phyloP scores from a whole-genome alignment of 306 rosid genomes.

The Prunus armeniaca region DNA sequence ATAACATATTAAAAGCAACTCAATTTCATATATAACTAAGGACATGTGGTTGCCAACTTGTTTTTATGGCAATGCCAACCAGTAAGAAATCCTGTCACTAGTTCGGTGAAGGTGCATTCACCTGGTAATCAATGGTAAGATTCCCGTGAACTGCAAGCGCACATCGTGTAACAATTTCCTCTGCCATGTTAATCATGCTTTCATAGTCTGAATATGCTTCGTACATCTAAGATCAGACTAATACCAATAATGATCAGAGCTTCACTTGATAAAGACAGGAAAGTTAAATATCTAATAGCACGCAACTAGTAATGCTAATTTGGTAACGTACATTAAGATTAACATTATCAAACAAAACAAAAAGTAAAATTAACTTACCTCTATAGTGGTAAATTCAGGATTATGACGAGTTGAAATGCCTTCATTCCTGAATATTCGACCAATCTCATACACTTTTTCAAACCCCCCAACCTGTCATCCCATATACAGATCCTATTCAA shows the following conservation, averaged over 20 bases:
- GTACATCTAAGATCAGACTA: conserved; percentile 71
- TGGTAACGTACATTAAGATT: conserved; percentile 14
- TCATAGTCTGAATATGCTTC: conserved; percentile 98
- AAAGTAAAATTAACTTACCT: conserved; percentile 50
- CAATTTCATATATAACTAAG: background rate
- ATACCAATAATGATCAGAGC: conserved; percentile 44
- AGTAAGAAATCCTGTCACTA: conserved; percentile 12
- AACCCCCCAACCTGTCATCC: conserved; percentile 87
- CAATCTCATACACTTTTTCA: conserved; percentile 94
- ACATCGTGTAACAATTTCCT: conserved; percentile 87
- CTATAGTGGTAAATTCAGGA: conserved; percentile 97
- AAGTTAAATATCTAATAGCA: background rate
- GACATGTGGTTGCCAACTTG: background rate
- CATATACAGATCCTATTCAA: conserved; percentile 17
- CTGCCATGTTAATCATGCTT: conserved; percentile 96
- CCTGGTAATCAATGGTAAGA: conserved; percentile 92
- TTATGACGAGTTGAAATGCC: conserved; percentile 98
- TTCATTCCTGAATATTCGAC: conserved; percentile 95
- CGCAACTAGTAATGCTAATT: conserved; percentile 8
- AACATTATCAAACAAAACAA: conserved; percentile 14
- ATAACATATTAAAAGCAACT: conserved; percentile 16
- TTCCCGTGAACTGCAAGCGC: conserved; percentile 83
- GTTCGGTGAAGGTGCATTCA: conserved; percentile 18
- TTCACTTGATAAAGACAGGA: conserved; percentile 15
- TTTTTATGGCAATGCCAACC: conserved; percentile 15